Evolutionary conservation across 164 flowering plant genomes (phyloP).

Genomic region (Protea cynaroides): DNA sequence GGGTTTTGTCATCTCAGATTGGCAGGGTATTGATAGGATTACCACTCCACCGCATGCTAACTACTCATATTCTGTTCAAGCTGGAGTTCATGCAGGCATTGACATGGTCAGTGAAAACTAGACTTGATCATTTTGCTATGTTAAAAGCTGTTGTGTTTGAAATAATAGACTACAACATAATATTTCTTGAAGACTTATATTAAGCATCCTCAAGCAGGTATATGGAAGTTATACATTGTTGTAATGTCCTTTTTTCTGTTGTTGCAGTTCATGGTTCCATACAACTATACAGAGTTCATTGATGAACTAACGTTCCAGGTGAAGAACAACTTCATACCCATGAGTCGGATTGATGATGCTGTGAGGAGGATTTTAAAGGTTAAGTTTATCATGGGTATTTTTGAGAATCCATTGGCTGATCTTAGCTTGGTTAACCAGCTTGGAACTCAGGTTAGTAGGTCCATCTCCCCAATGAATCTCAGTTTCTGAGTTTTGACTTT

Average conservation of each 20-base stretch:
- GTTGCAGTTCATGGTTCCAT: conserved; percentile 36
- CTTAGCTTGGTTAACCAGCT: conserved; percentile 10
- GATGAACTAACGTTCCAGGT: conserved; percentile 19
- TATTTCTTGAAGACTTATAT: no score
- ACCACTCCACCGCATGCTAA: no score
- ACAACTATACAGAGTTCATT: no score
- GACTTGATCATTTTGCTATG: background rate
- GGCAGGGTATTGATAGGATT: no score
- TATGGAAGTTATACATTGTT: no score
- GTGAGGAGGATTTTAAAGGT: conserved; percentile 29
- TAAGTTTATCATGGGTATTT: conserved; percentile 17
- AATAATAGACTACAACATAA: background rate
- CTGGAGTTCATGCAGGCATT: conserved; percentile 39
- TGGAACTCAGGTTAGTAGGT: conserved; percentile 16
- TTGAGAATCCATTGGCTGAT: conserved; percentile 18
- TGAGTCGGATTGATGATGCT: conserved; percentile 39
- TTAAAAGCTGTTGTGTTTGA: background rate
- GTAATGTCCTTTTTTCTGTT: background rate
- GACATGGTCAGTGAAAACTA: conserved; percentile 34
- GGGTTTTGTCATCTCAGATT: conserved; percentile 52
- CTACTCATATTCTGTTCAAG: conserved; percentile 34
- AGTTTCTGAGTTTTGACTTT: background rate
- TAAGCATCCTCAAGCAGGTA: no score
- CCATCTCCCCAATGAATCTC: background rate
- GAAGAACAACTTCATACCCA: conserved; percentile 26